Evolutionary conservation across 805 yeast species (phyloP), one percentile per base, ranked within the genome.

Genomic region (Wickerhamiella bombiphila): DNA sequence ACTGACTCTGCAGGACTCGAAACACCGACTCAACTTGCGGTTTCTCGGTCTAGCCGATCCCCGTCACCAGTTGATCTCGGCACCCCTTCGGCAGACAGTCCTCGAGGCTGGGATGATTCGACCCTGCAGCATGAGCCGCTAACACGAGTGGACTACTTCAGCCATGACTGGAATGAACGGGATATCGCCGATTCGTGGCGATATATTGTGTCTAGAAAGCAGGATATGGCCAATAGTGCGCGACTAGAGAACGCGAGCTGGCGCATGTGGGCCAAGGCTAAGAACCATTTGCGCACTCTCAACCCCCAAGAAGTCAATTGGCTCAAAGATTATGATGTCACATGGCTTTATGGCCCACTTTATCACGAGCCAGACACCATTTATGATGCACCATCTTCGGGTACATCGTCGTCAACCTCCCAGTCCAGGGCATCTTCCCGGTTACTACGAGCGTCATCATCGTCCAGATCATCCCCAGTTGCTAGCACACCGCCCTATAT

Each of bases 141-240:
- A 36, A 70, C 77, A 38, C 96, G 86, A 54, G 98, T 91, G 6
- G 99, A 91, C 61, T 91, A 91, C 58, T 66, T 91, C 36, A 80
- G 94, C 3, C 95, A 91, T 56, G 69, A 91, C 56, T 91, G 99
- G 99, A 82, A 83, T 49, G 97, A 86, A 46, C 63, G 74, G 4
- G 98, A 91, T 55, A 81, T 91, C 22, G 81, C 93, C 9, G 81
- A 81, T 45, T 82, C 95, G 22, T 91, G 99, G 99, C 69, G 94
- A 47, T 91, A 91, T 55, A 79, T 91, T 40, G 85, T 83, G 31
- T 60, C 74, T 44, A 74, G 80, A 49, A 70, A 93, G 33, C 80
- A 80, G 45, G 88, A 81, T 53, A 79, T 81, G 43, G 93, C 94
- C 29, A 75, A 74, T 63, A 73, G 74, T 47, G 93, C 80, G 6